A percentile compares a stretch with the other conserved stretches of the same genome.
Conservation (phyloP, 352 stramenopile species). For the Globisporangium uncinulatum region DNA sequence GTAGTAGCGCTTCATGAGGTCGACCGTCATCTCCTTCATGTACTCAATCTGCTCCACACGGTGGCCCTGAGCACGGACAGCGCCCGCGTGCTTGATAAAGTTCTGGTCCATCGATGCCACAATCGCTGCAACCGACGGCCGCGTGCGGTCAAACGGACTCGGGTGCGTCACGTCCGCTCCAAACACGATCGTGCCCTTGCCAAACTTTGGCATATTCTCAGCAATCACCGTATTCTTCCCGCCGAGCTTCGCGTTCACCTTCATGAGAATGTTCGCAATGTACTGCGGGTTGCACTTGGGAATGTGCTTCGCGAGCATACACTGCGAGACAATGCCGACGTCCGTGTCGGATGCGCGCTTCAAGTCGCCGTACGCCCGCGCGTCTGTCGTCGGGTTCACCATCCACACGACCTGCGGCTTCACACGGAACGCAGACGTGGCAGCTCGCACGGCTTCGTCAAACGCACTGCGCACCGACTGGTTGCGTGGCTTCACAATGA, state of each 20-base stretch:
- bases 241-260: slow-evolving; percentile 77
- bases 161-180: slow-evolving; percentile 83
- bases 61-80: slow-evolving; percentile 66
- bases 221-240: slow-evolving; percentile 57
- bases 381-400: slow-evolving; percentile 42
- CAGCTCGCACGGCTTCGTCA: slow-evolving; percentile 27
- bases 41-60: slow-evolving; percentile 74
- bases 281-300: slow-evolving; percentile 52
- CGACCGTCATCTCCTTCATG: slow-evolving; percentile 54
- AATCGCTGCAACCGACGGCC: slow-evolving; percentile 75
- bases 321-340: slow-evolving; percentile 71
- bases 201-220: slow-evolving; percentile 36
- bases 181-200: slow-evolving; percentile 67
- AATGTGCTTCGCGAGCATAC: slow-evolving; percentile 69
- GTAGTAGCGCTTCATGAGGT: slow-evolving; percentile 76
- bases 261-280: slow-evolving; percentile 70
- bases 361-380: slow-evolving; percentile 48
- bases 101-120: slow-evolving; percentile 75
- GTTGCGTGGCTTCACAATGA: slow-evolving; percentile 35
- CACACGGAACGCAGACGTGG: slow-evolving; percentile 21
- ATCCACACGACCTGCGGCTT: slow-evolving; percentile 54
- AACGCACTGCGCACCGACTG: slow-evolving; percentile 37
- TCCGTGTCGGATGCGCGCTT: slow-evolving; percentile 73
- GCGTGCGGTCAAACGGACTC: slow-evolving; percentile 59
- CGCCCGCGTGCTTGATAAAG: slow-evolving; percentile 60